phyloP scores from a whole-genome alignment of 78 protist species.

The Goniomonas avonlea region DNA sequence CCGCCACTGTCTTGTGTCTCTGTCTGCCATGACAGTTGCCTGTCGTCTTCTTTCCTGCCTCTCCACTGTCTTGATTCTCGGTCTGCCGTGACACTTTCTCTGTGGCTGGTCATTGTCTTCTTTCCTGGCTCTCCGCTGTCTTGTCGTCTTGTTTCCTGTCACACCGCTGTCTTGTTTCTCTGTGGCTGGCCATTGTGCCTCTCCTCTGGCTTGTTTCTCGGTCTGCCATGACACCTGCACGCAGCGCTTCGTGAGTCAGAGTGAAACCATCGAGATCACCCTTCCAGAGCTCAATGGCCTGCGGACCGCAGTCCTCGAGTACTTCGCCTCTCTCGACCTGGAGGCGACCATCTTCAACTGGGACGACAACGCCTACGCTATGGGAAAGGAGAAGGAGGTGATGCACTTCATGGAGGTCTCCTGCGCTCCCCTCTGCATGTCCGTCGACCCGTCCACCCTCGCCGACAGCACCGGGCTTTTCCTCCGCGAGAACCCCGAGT shows the following conservation, averaged over 20 bases:
- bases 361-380: slow-evolving; percentile 2
- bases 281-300: slow-evolving; percentile 44
- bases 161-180: too few relatives aligned
- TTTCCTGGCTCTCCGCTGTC: too few relatives aligned
- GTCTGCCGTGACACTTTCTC: too few relatives aligned
- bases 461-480: background rate
- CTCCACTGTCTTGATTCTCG: too few relatives aligned
- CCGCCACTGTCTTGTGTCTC: too few relatives aligned
- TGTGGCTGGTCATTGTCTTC: too few relatives aligned
- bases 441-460: too few relatives aligned
- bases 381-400: background rate
- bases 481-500: slow-evolving; percentile 17
- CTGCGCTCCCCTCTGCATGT: background rate
- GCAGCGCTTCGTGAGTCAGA: slow-evolving; percentile 12
- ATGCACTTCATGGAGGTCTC: background rate
- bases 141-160: too few relatives aligned
- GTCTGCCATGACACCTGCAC: too few relatives aligned
- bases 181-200: background rate
- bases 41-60: too few relatives aligned
- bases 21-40: too few relatives aligned
- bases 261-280: slow-evolving; percentile 10
- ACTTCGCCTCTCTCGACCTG: slow-evolving; percentile 31
- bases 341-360: background rate
- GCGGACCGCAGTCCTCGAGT: slow-evolving; percentile 51
- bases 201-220: slow-evolving; percentile 3